These are phyloP conservation scores for Ogataea paradorogensis DNA, from an alignment of 805 yeast genomes.

Conservation along the genomic window DNA sequence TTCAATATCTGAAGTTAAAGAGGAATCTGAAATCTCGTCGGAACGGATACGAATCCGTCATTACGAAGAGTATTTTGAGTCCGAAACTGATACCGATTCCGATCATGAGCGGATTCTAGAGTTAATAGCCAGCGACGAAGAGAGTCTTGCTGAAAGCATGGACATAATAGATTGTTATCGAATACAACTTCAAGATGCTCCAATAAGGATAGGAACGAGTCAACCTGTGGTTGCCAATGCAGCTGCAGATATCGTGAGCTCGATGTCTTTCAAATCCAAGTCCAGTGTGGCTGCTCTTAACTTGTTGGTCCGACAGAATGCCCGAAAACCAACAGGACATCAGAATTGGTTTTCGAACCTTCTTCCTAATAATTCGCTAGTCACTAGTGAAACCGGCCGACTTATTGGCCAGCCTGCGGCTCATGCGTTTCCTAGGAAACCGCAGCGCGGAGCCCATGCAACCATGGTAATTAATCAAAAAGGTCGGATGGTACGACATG, in stretches of 20 bases:
- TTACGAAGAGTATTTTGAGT: neutral
- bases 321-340: neutral
- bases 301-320: neutral
- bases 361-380: constrained; percentile 31
- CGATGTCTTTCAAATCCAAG: constrained; percentile 3
- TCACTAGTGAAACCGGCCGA: constrained; percentile 32
- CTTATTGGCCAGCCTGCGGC: constrained; percentile 27
- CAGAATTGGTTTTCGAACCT: constrained; percentile 28
- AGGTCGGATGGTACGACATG: constrained; percentile 42
- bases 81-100: neutral
- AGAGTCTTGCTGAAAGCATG: neutral
- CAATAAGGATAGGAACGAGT: constrained; percentile 3
- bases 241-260: constrained; percentile 4
- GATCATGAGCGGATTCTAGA: neutral
- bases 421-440: constrained; percentile 4
- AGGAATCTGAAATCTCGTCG: neutral
- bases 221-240: constrained; percentile 10
- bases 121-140: neutral
- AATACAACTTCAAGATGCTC: neutral
- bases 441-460: constrained; percentile 39
- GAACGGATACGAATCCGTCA: neutral
- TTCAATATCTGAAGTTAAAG: neutral
- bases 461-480: constrained; percentile 42
- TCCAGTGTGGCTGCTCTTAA: neutral
- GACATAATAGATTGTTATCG: constrained; percentile 6